phyloP scores from a whole-genome alignment of 169 alveolate genomes.

The Ichthyophthirius multifiliis region DNA sequence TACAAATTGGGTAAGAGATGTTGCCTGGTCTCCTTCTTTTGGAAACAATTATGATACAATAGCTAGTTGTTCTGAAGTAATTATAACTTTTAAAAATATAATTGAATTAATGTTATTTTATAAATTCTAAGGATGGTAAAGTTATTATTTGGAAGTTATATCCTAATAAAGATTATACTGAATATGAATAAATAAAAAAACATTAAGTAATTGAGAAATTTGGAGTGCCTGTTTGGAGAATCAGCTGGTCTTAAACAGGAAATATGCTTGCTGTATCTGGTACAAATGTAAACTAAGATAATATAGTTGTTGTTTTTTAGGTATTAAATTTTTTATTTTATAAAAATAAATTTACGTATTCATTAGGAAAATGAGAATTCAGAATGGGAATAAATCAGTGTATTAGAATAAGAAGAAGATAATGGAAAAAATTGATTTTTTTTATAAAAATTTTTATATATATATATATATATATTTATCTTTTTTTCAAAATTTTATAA shows the following conservation, averaged over 20 bases:
- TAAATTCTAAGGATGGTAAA: constrained; percentile 2
- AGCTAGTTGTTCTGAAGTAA: constrained; percentile 76
- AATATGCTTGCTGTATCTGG: constrained; percentile 36
- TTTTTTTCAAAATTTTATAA: too few relatives aligned
- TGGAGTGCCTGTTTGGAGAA: constrained; percentile 50
- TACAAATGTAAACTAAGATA: not conserved
- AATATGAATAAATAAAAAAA: not conserved
- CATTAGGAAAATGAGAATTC: not conserved
- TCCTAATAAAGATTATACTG: not conserved
- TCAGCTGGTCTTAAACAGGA: constrained; percentile 45
- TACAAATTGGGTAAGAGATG: constrained; percentile 87
- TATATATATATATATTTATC: too few relatives aligned
- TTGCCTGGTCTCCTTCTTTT: constrained; percentile 87
- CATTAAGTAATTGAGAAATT: not conserved
- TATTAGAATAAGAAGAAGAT: not conserved
- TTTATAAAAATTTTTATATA: too few relatives aligned
- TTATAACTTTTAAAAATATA: not conserved
- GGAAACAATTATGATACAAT: constrained; percentile 56
- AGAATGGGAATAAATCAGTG: not conserved
- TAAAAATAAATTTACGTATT: not conserved
- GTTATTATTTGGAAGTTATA: constrained; percentile 27
- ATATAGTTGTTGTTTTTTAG: not conserved
- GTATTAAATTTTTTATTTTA: not conserved
- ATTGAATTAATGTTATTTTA: not conserved
- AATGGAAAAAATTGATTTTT: not conserved